Evolutionary conservation across 257 asterid species (phyloP).

Genomic region (Solanum pennellii): DNA sequence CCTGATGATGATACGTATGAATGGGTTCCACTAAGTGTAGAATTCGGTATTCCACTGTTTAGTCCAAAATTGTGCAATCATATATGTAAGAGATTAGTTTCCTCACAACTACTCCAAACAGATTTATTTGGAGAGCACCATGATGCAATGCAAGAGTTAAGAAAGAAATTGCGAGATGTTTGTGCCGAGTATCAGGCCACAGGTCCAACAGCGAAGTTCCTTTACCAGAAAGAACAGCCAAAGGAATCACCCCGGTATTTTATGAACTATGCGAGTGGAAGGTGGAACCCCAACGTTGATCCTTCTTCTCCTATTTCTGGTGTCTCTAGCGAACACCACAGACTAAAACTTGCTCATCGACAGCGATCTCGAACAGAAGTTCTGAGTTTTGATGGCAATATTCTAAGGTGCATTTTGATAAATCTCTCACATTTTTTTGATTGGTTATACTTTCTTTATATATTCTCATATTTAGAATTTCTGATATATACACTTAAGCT

Average conservation of each 20-base stretch:
- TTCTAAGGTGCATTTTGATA: conserved; percentile 56
- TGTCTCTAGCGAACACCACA: conserved; percentile 74
- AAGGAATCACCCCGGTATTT: conserved; percentile 52
- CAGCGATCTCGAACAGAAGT: conserved; percentile 80
- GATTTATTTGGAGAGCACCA: conserved; percentile 69
- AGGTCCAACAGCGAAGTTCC: conserved; percentile 83
- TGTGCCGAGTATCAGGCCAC: conserved; percentile 90
- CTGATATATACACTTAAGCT: not conserved
- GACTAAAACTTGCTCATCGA: conserved; percentile 83
- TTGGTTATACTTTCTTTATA: not conserved
- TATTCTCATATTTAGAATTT: not conserved
- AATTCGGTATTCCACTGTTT: conserved; percentile 91
- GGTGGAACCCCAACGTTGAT: conserved; percentile 89
- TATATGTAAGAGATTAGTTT: conserved; percentile 75
- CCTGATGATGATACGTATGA: conserved; percentile 58
- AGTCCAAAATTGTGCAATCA: conserved; percentile 80
- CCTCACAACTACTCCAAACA: conserved; percentile 81
- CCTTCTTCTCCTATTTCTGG: conserved; percentile 99
- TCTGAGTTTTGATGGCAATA: conserved; percentile 92
- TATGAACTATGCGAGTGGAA: conserved; percentile 95
- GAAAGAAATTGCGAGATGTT: conserved; percentile 64
- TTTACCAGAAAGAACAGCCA: conserved; percentile 81
- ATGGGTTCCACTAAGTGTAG: conserved; percentile 90
- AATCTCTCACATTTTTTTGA: not conserved
- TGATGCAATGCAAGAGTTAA: conserved; percentile 81